Percentiles rank a stretch among this genome's conserved stretches.
Conservation (phyloP, 2,329 filamentous ascomycete species). For the Fusarium nanum region DNA sequence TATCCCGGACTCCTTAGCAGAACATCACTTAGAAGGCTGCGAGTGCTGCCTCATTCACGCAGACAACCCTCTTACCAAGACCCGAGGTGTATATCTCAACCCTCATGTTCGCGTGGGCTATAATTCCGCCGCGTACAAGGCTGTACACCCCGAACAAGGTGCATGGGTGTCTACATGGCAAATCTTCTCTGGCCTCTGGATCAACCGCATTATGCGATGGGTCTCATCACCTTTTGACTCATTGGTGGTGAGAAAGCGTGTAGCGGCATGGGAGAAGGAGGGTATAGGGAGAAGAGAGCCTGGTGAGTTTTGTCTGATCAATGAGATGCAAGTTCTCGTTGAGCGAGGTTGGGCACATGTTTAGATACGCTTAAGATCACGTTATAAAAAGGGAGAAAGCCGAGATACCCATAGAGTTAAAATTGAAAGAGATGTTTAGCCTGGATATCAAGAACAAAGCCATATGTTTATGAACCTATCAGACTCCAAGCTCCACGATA, state of each 20-base stretch:
- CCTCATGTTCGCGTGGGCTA: conserved; percentile 77
- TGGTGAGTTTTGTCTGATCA: conserved; percentile 65
- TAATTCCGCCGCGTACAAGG: conserved; percentile 62
- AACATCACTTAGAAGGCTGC: conserved; percentile 75
- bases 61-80: conserved; percentile 70
- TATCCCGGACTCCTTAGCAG: conserved; percentile 70
- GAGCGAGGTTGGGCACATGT: conserved; percentile 69
- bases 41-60: conserved; percentile 84
- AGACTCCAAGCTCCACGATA: not conserved
- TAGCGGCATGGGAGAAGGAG: conserved; percentile 54
- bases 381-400: not conserved
- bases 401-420: conserved; percentile 30
- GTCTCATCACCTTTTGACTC: conserved; percentile 45
- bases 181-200: conserved; percentile 68
- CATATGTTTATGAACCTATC: not conserved
- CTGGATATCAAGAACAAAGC: not conserved
- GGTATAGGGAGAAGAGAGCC: conserved; percentile 54
- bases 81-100: conserved; percentile 73
- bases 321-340: conserved; percentile 70
- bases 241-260: conserved; percentile 53
- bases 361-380: not conserved
- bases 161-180: conserved; percentile 61
- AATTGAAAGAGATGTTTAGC: not conserved
- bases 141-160: conserved; percentile 55
- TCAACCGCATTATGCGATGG: conserved; percentile 65